Conservation (phyloP, 1,284 basidiomycete genomes). For the Mycena citricolor region DNA sequence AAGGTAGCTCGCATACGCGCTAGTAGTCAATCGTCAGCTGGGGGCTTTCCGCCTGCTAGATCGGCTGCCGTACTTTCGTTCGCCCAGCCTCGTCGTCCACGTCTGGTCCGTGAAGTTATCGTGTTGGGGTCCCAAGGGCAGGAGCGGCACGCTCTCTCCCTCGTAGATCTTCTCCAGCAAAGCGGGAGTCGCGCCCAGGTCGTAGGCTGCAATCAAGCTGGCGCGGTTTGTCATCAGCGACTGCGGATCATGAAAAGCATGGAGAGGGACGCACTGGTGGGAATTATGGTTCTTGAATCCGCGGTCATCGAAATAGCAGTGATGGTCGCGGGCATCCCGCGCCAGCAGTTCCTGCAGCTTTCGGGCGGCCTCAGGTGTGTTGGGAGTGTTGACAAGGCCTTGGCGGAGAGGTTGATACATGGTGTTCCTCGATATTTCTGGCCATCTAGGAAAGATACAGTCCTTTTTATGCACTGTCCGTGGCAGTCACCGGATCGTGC, state of each 20-base stretch:
- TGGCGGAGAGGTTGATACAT: too few relatives aligned
- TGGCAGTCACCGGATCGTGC: too few relatives aligned
- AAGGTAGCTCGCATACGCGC: conserved; percentile 51
- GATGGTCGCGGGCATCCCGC: conserved; percentile 55
- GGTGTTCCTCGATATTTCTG: too few relatives aligned
- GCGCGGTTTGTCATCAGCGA: conserved; percentile 3
- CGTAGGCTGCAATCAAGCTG: conserved; percentile 63
- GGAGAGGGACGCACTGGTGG: conserved; percentile 46
- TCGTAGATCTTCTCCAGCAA: conserved; percentile 57
- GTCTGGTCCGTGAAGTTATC: conserved; percentile 44
- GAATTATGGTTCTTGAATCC: conserved; percentile 68
- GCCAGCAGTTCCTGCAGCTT: conserved; percentile 48
- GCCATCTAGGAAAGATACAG: too few relatives aligned
- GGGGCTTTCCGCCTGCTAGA: neutral
- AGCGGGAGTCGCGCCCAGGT: conserved; percentile 55
- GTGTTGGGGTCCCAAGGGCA: conserved; percentile 27
- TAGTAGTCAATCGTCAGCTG: conserved; percentile 13
- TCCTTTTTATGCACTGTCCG: too few relatives aligned
- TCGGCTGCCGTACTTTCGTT: conserved; percentile 44
- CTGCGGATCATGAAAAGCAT: neutral
- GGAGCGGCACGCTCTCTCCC: conserved; percentile 29
- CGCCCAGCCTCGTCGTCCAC: conserved; percentile 56
- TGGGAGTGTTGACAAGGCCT: conserved; percentile 48
- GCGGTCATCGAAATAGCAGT: conserved; percentile 51
- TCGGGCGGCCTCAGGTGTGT: conserved; percentile 46